Evolutionary conservation across 176 grass and related monocot species (phyloP).

Genomic region (Phyllostachys edulis): DNA sequence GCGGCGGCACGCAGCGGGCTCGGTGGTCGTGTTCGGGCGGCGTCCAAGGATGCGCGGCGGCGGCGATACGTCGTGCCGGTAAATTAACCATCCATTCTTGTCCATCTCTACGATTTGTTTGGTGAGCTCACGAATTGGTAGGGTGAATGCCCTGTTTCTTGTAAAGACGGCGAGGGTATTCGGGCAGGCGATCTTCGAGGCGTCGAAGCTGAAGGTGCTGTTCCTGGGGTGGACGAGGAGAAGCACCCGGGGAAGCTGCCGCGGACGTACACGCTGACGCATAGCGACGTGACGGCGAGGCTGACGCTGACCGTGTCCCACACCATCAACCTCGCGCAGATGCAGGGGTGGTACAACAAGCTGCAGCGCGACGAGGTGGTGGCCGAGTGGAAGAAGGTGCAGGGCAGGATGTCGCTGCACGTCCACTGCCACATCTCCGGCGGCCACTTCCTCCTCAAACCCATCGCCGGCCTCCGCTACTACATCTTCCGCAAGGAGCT

Average conservation of each 20-base stretch:
- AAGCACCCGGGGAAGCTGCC: constrained; percentile 57
- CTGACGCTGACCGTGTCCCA: constrained; percentile 85
- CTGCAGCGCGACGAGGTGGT: constrained; percentile 98
- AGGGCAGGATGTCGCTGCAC: constrained; percentile 81
- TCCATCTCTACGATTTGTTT: not conserved
- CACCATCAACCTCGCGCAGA: constrained; percentile 84
- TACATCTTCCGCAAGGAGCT: constrained; percentile 95
- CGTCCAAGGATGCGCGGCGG: not conserved
- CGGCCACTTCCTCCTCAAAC: constrained; percentile 87
- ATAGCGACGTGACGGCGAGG: constrained; percentile 87
- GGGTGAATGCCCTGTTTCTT: not conserved
- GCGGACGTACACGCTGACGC: constrained; percentile 90
- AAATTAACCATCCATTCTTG: not conserved
- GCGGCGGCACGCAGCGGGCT: constrained; percentile 2
- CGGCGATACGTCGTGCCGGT: constrained; percentile 46
- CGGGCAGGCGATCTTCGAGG: constrained; percentile 87
- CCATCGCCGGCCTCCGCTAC: constrained; percentile 87
- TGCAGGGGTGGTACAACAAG: constrained; percentile 91
- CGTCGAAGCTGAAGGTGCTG: constrained; percentile 94
- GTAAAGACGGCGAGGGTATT: constrained; percentile 78
- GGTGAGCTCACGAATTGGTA: not conserved
- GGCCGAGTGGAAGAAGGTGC: constrained; percentile 93
- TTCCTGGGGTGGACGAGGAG: constrained; percentile 70
- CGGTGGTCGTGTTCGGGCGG: constrained; percentile 34
- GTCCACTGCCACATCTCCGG: constrained; percentile 99